Percentiles rank a stretch among this genome's conserved stretches.
phyloP scores from a whole-genome alignment of 164 flowering plant species.

The Berberis vulgaris region DNA sequence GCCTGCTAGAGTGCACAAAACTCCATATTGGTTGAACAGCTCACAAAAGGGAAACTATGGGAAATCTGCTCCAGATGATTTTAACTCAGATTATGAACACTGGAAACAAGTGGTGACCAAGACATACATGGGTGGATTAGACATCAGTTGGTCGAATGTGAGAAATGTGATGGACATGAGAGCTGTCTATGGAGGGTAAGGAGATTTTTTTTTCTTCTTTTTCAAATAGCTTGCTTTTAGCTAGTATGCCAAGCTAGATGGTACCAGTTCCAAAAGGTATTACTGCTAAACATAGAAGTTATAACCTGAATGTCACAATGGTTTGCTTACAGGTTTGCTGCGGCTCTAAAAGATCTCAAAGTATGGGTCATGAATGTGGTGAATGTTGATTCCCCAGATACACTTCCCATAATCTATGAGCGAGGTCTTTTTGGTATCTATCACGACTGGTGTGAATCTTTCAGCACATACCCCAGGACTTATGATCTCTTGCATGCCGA shows the following conservation, averaged over 20 bases:
- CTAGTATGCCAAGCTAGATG: no score
- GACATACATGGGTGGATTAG: constrained; percentile 50
- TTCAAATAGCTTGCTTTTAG: no score
- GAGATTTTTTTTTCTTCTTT: no score
- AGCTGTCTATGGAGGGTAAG: constrained; percentile 96
- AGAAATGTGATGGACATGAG: constrained; percentile 99
- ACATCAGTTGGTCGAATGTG: constrained; percentile 74
- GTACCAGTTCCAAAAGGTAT: neutral
- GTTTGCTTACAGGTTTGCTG: constrained; percentile 62
- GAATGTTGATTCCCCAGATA: constrained; percentile 67
- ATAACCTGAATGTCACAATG: neutral
- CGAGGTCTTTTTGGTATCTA: constrained; percentile 92
- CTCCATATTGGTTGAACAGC: constrained; percentile 79
- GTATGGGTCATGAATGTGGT: constrained; percentile 92
- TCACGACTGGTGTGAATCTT: constrained; percentile 96
- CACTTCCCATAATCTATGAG: constrained; percentile 87
- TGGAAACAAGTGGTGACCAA: constrained; percentile 62
- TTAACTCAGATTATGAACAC: constrained; percentile 58
- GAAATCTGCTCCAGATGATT: constrained; percentile 81
- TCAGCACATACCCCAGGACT: constrained; percentile 82
- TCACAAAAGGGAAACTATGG: constrained; percentile 82
- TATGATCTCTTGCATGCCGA: constrained; percentile 91
- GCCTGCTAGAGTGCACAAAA: constrained; percentile 51
- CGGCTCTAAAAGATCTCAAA: constrained; percentile 68
- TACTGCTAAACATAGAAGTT: neutral